Base-by-base conservation (phyloP, 2,329 filamentous ascomycete genomes). In the Claviceps arundinis region DNA sequence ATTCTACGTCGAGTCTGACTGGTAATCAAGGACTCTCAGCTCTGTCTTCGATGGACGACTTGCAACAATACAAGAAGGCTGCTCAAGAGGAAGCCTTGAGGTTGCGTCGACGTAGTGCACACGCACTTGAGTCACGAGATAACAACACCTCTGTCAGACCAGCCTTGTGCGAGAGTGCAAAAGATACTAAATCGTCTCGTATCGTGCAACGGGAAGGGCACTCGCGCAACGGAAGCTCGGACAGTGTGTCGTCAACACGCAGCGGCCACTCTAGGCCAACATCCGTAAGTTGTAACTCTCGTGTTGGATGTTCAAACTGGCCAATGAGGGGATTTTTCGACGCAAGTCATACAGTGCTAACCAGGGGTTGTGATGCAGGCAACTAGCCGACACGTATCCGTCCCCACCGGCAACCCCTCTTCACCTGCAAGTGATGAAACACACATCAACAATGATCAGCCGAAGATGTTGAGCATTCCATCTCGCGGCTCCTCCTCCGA, bases 91-190 rank as follows among this genome's bases (percentile, higher is more conserved):
- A 85, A 38, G 78, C 82, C 9, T 89, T 85, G 68, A 78, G 87
- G 62, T 85, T 89, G 68, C 78, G 89, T 60, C 81, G 89, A 63
- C 82, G 89, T 58, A 96, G 89, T 68, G 79, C 94, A 70, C 87
- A 87, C 58, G 84, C 81, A 17, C 67, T 77, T 55, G 75, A 80
- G 24, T 56, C 58, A 22, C 56, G 57, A 19, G 50, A 56, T 26
- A 61, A 66, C 24, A 51, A 57, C 16, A 50, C 56, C 14, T 58
- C 60, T 38, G 47, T 56, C 34, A 51, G 48, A 22, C 47, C 40
- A 17, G 41, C 53, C 17, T 57, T 60, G 37, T 57, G 59, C 37
- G 63, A 63, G 45, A 51, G 50, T 54, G 43, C 38, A 13, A 34
- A 34, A 11, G 51, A 55, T 19, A 16, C 38, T 5, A 75, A 72